Evolutionary conservation across 108 stramenopile species (phyloP), one percentile per base, ranked within the genome.

Genomic region (Cyclotella baltica): DNA sequence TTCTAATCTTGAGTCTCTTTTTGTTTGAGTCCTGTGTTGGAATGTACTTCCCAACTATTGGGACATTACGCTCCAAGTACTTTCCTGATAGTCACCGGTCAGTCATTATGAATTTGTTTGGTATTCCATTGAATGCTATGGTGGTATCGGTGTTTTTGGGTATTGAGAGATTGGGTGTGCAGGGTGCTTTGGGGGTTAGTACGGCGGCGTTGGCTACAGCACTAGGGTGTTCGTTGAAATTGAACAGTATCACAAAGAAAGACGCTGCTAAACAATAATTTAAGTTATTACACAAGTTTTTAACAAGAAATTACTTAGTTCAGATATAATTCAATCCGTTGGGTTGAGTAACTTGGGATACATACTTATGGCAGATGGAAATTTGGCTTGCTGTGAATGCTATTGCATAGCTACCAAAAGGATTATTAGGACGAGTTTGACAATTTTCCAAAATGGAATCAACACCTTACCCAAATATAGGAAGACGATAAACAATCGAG

Each of bases 11-110:
- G 20, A 88, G 88, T 67, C 96, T 98, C 70, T 96, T 98, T 85
- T 77, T 90, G 6, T 99, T 98, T 86, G 99, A 99, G 76, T 92
- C 92, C 2, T 97, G 96, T 80, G 97, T 98, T 8, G 99, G 99
- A 15, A 88, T 98, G 85, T 99, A 98, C 78, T 98, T 97, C 75
- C 98, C 99, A 2, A 80, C 90, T 18, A 97, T 98, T 66, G 98
- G 96, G 23, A 98, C 96, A 16, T 85, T 98, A 19, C 95, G 98
- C 25, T 90, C 94, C 31, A 97, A 96, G 83, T 97, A 97, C 82
- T 86, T 99, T 34, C 98, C 98, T 3, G 98, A 99, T 43, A 87
- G 89, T 27, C 91, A 96, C 50, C 91, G 99, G 38, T 90, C 93
- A 11, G 94, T 97, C 38, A 92, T 98, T 22, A 97, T 98, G 97